Percentiles rank a stretch among this genome's conserved stretches.
Conservation (phyloP, 2,329 filamentous ascomycete species). For the Samsoniella hepiali region DNA sequence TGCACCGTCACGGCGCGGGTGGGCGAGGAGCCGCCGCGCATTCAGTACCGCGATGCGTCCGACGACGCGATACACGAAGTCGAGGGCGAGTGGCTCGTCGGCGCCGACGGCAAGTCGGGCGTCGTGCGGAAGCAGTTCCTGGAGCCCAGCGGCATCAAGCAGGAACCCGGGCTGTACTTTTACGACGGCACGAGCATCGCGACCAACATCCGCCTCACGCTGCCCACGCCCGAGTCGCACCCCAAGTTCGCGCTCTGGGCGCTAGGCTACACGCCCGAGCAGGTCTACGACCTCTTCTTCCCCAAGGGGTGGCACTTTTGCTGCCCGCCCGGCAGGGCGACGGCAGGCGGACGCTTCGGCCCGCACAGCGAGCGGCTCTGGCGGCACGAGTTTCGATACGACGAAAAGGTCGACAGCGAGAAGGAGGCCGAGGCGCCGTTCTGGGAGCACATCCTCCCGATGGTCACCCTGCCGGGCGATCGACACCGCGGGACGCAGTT, state of each 20-base stretch:
- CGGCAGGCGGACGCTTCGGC: conserved; percentile 45
- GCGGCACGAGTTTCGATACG: conserved; percentile 37
- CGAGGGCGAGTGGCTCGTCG: conserved; percentile 31
- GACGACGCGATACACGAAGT: conserved; percentile 9
- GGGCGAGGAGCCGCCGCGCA: conserved; percentile 30
- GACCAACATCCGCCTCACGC: conserved; percentile 41
- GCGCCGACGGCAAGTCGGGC: conserved; percentile 47
- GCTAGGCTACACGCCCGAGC: conserved; percentile 41
- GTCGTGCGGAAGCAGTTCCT: conserved; percentile 44
- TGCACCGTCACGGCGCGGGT: conserved; percentile 19
- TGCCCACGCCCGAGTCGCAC: conserved; percentile 44
- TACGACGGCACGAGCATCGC: conserved; percentile 47
- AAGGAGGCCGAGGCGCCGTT: conserved; percentile 27
- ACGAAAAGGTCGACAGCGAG: conserved; percentile 25
- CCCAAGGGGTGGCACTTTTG: conserved; percentile 43
- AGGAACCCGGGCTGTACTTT: conserved; percentile 31
- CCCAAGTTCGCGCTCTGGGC: conserved; percentile 47
- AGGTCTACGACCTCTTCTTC: conserved; percentile 48
- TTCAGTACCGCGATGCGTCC: conserved; percentile 20
- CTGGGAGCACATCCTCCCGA: conserved; percentile 28
- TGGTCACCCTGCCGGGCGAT: background rate
- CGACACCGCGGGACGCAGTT: conserved; percentile 11
- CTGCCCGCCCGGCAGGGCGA: conserved; percentile 39
- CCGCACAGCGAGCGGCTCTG: conserved; percentile 38
- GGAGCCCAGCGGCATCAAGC: conserved; percentile 37